phyloP scores from a whole-genome alignment of 2,329 filamentous ascomycete species.

The Spiromastix sp. region DNA sequence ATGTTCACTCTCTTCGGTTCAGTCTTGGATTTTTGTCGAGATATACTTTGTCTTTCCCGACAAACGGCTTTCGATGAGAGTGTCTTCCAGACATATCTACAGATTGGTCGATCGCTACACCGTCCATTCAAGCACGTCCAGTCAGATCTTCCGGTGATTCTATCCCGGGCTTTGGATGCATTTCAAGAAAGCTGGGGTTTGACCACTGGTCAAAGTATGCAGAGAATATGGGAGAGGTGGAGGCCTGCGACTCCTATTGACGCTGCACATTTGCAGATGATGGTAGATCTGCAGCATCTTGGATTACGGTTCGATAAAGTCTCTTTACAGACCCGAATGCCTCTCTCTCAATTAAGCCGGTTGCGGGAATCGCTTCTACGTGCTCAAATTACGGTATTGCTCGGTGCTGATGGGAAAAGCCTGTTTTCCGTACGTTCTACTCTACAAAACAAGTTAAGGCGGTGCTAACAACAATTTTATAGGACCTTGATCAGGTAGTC shows the following conservation, averaged over 20 bases:
- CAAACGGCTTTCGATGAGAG: slow-evolving; percentile 39
- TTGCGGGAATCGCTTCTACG: slow-evolving; percentile 29
- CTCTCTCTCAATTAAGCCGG: slow-evolving; percentile 25
- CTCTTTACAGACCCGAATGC: slow-evolving; percentile 26
- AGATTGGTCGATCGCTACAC: slow-evolving; percentile 26
- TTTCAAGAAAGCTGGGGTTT: slow-evolving; percentile 64
- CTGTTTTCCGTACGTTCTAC: slow-evolving; percentile 21
- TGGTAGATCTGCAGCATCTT: slow-evolving; percentile 26
- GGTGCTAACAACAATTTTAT: not conserved
- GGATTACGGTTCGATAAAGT: slow-evolving; percentile 28
- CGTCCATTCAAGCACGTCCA: slow-evolving; percentile 23
- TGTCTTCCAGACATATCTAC: slow-evolving; percentile 44
- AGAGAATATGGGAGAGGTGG: slow-evolving; percentile 63
- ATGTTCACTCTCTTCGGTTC: slow-evolving; percentile 19
- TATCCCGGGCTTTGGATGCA: slow-evolving; percentile 32
- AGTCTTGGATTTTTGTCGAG: slow-evolving; percentile 37
- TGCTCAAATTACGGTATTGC: slow-evolving; percentile 27
- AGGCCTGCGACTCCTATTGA: slow-evolving; percentile 47
- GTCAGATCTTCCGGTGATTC: slow-evolving; percentile 17
- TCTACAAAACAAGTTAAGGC: too few species aligned
- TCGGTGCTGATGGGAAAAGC: slow-evolving; percentile 25
- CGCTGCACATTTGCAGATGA: slow-evolving; percentile 21
- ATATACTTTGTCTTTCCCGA: slow-evolving; percentile 36
- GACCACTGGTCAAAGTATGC: slow-evolving; percentile 69
- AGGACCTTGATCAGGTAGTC: slow-evolving; percentile 30